Conservation (phyloP, 2,329 filamentous ascomycete genomes). For the Emergomyces pasteurianus region DNA sequence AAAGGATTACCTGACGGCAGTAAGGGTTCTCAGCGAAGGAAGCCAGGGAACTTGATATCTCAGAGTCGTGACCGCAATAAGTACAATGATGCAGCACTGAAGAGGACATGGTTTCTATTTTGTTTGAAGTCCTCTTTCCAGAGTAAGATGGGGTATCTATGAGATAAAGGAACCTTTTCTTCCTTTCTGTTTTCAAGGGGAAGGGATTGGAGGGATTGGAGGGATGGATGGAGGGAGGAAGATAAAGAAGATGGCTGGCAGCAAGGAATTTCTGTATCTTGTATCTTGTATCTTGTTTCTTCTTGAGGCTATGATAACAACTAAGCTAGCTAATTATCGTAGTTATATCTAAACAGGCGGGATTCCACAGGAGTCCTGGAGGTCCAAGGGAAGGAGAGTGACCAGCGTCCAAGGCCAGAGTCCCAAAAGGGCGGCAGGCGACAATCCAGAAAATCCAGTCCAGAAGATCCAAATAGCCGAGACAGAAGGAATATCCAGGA, state of each 20-base stretch:
- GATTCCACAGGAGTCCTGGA: not conserved
- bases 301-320: slow-evolving; percentile 6
- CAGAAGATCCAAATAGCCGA: not conserved
- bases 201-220: slow-evolving; percentile 3
- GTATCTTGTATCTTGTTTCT: not conserved
- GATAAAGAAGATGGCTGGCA: slow-evolving; percentile 5
- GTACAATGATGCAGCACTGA: slow-evolving; percentile 28
- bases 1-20: slow-evolving; percentile 29
- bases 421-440: not conserved
- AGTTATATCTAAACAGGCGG: slow-evolving; percentile 1
- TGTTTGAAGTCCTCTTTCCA: not conserved
- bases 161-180: not conserved
- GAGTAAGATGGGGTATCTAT: not conserved
- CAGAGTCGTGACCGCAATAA: slow-evolving; percentile 27
- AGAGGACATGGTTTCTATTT: slow-evolving; percentile 23
- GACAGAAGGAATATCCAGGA: not conserved
- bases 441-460: not conserved
- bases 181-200: not conserved
- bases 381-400: not conserved
- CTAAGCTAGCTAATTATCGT: slow-evolving; percentile 8
- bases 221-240: slow-evolving; percentile 8
- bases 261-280: slow-evolving; percentile 8
- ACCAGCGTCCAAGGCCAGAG: not conserved
- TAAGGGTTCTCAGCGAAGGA: slow-evolving; percentile 27
- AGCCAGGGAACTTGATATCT: slow-evolving; percentile 24